Conservation (phyloP, 2,329 filamentous ascomycete genomes). For the Fusarium luffae region DNA sequence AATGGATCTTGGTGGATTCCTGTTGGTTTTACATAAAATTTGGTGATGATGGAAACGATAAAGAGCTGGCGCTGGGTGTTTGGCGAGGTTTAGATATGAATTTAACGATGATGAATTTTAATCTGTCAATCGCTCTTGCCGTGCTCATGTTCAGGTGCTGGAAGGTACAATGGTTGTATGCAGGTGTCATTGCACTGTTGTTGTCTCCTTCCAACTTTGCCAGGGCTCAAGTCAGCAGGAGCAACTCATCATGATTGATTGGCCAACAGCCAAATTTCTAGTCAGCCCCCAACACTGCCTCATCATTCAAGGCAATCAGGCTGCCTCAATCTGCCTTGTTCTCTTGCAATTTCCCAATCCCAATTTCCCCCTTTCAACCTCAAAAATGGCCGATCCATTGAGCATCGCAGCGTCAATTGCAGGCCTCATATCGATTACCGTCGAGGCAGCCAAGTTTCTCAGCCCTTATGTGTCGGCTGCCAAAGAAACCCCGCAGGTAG, state of each 20-base stretch:
- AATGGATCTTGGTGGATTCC: not conserved
- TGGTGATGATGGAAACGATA: not conserved
- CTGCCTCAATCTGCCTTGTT: not conserved
- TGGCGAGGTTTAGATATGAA: not conserved
- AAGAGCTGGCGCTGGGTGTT: not conserved
- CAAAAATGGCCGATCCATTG: conserved; percentile 7
- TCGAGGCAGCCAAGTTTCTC: conserved; percentile 2
- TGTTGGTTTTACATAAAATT: not conserved
- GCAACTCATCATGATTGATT: not conserved
- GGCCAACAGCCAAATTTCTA: not conserved
- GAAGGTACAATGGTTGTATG: not conserved
- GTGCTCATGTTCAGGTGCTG: not conserved
- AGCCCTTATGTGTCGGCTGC: conserved; percentile 15
- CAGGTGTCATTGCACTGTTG: not conserved
- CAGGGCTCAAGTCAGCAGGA: not conserved
- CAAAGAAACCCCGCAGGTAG: conserved; percentile 28
- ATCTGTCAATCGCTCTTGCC: too few relatives aligned
- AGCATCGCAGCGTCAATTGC: conserved; percentile 27
- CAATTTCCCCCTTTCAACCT: not conserved
- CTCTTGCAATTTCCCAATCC: not conserved
- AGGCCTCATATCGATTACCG: not conserved
- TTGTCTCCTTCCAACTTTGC: not conserved
- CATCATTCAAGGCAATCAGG: not conserved
- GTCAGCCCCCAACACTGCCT: not conserved
- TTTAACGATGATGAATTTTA: conserved; percentile 2